Base-by-base conservation (phyloP, 1,284 basidiomycete species). In the Microbotryum lychnidis-dioicae region DNA sequence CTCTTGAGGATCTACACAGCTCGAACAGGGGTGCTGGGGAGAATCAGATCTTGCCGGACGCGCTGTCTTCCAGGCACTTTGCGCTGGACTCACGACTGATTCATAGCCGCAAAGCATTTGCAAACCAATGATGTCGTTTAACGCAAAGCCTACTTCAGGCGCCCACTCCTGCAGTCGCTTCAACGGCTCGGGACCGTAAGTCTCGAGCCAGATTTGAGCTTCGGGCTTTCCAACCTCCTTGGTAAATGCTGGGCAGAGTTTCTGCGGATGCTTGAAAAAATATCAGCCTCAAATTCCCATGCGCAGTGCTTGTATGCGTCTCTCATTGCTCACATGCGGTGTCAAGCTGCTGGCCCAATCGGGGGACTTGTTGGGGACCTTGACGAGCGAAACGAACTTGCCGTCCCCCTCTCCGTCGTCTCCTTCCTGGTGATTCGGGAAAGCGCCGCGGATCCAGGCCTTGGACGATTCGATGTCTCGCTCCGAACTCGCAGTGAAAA, bases 21-120 rank as follows among this genome's bases (percentile, higher is more conserved):
- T 54, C 66, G 12, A 6, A 42, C 37, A 42, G 55, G 49, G 61
- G 66, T 14, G 57, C 46, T 25, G 47, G 6, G 37, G 12, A 42
- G 5, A 12, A 16, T 42, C 37, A 42, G 16, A 14, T 42, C 37
- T 18, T 6, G 27, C 27, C 27, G 27, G 27, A 27, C 6, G 4
- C 27, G 27, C 27, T 27, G 27, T 27, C 6, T 27, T 6, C 6
- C 27, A 27, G 27, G 27, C 5, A 6, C 27, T 27, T 16, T 37
- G 37, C 37, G 37, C 37, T 37, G 10, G 4, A 59, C 65, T 52
- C 45, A 67, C 73, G 56, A 77, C 77, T 1, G 72, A 71, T 62
- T 78, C 77, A 66, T 78, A 78, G 1, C 77, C 77, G 60, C 76
- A 77, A 7, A 76, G 69, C 76, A 77, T 76, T 54, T 72, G 69